phyloP scores from a whole-genome alignment of 129 eudicot species.

The Lonicera japonica region DNA sequence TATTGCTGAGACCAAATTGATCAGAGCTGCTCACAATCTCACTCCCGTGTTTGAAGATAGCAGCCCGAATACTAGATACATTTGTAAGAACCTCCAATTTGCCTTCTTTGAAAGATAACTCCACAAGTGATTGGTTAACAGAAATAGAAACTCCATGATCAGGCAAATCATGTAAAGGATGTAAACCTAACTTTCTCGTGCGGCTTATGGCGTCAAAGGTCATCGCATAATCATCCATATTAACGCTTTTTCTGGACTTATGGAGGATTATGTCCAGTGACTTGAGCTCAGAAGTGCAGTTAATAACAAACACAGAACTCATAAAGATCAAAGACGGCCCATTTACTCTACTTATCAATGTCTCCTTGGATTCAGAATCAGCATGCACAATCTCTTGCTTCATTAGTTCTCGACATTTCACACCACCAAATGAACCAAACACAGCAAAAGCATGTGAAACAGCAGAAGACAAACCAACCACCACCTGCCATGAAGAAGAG shows the following conservation, averaged over 20 bases:
- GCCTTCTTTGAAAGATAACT: conserved; percentile 30
- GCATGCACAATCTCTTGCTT: conserved; percentile 22
- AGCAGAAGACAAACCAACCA: conserved; percentile 31
- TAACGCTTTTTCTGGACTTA: conserved; percentile 40
- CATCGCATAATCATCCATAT: conserved; percentile 22
- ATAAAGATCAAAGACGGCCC: conserved; percentile 18
- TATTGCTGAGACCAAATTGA: conserved; percentile 18
- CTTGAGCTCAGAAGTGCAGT: conserved; percentile 42
- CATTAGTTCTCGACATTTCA: conserved; percentile 17
- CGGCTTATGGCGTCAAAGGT: conserved; percentile 18
- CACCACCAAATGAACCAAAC: conserved; percentile 21
- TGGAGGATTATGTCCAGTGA: conserved; percentile 52
- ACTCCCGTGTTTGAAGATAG: conserved; percentile 32
- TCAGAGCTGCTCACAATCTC: conserved; percentile 28
- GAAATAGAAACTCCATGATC: conserved; percentile 53
- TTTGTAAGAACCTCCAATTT: conserved; percentile 37
- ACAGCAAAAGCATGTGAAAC: conserved; percentile 20
- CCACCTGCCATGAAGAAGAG: conserved; percentile 38
- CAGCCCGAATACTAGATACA: conserved; percentile 35
- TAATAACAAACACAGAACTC: conserved; percentile 24
- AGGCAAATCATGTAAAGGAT: conserved; percentile 33
- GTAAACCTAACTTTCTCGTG: conserved; percentile 28
- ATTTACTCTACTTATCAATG: conserved; percentile 14
- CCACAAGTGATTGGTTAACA: conserved; percentile 22
- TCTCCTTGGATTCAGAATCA: conserved; percentile 31